Evolutionary conservation across 2,329 filamentous ascomycete species (phyloP).

Genomic region (Elsinoe australis): DNA sequence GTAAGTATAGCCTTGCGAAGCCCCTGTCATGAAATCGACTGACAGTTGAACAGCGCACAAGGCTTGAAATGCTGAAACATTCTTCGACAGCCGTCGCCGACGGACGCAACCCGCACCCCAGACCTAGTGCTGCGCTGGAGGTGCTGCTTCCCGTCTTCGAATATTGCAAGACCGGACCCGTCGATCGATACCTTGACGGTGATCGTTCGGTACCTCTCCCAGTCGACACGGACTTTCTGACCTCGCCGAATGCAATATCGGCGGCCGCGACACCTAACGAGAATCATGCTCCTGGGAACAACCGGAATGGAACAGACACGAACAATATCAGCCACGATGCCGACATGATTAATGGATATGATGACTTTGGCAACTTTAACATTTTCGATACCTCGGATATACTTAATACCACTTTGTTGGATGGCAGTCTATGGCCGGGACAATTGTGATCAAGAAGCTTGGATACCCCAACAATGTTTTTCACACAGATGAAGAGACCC

Average conservation of each 20-base stretch:
- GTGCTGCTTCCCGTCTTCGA: constrained; percentile 11
- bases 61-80: constrained; percentile 9
- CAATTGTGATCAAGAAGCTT: constrained; percentile 10
- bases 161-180: constrained; percentile 7
- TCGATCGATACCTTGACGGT: neutral
- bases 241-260: constrained; percentile 2
- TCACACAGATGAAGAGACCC: too few relatives aligned
- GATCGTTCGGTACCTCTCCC: constrained; percentile 7
- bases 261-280: neutral
- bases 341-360: neutral
- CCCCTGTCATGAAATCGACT: neutral
- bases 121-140: constrained; percentile 6
- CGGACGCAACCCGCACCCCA: constrained; percentile 3
- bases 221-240: constrained; percentile 3
- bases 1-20: neutral
- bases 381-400: constrained; percentile 17
- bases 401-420: constrained; percentile 11
- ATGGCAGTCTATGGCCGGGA: constrained; percentile 15
- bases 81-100: neutral
- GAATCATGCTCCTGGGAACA: neutral
- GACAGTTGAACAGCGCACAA: neutral
- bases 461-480: too few relatives aligned
- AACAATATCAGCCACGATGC: neutral
- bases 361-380: constrained; percentile 7
- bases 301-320: neutral